phyloP scores from a whole-genome alignment of 2,329 filamentous ascomycete genomes.

The Aureobasidium sp. region DNA sequence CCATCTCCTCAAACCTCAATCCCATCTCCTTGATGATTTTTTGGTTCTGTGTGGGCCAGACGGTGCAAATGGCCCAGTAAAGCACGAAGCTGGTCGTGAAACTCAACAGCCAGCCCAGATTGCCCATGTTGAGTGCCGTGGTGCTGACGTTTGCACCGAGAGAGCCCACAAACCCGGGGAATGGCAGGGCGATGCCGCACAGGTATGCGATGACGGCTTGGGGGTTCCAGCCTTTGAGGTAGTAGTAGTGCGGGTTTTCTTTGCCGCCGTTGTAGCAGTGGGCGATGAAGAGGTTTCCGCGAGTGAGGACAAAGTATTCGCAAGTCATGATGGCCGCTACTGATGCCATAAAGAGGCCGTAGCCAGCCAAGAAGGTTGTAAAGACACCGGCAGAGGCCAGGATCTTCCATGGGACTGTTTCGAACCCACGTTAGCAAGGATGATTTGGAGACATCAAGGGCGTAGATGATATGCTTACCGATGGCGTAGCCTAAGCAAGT shows the following conservation, averaged over 20 bases:
- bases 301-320: slow-evolving; percentile 51
- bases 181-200: slow-evolving; percentile 49
- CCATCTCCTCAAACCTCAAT: slow-evolving; percentile 26
- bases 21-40: slow-evolving; percentile 30
- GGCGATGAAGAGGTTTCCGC: slow-evolving; percentile 30
- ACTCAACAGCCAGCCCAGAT: slow-evolving; percentile 58
- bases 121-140: slow-evolving; percentile 34
- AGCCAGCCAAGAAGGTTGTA: slow-evolving; percentile 51
- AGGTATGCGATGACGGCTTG: slow-evolving; percentile 50
- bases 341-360: slow-evolving; percentile 42
- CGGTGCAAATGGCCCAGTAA: slow-evolving; percentile 39
- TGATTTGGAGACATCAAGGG: background rate
- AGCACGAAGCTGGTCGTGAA: slow-evolving; percentile 51
- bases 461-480: slow-evolving; percentile 29
- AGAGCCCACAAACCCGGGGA: slow-evolving; percentile 48
- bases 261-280: slow-evolving; percentile 43
- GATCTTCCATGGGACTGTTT: slow-evolving; percentile 54
- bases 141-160: slow-evolving; percentile 33
- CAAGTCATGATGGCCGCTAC: slow-evolving; percentile 55
- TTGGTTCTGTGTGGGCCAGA: slow-evolving; percentile 36
- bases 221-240: slow-evolving; percentile 50
- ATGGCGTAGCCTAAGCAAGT: slow-evolving; percentile 45
- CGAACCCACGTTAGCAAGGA: no score
- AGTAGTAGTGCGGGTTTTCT: slow-evolving; percentile 44
- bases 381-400: slow-evolving; percentile 52